Evolutionary conservation across 1,139 yeast species (phyloP).

Genomic region (Blastobotrys apis): DNA sequence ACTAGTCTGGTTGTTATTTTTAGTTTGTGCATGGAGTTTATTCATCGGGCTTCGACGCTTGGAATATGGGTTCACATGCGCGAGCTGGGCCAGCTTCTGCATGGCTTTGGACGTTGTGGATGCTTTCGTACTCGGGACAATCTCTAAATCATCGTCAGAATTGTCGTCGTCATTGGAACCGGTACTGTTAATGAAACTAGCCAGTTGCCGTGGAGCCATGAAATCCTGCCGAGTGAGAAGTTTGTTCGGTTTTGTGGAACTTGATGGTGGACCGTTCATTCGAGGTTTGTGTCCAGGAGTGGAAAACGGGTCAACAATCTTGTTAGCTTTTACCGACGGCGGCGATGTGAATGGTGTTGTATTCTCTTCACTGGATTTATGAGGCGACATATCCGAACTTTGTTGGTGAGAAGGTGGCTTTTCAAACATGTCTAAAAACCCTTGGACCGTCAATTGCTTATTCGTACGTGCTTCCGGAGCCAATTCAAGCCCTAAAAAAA

Average conservation of each 20-base stretch:
- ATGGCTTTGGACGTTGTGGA: slow-evolving; percentile 20
- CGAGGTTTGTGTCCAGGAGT: slow-evolving; percentile 3
- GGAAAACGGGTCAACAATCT: slow-evolving; percentile 1
- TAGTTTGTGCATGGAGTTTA: neutral
- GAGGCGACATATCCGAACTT: slow-evolving; percentile 8
- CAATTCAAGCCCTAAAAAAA: slow-evolving; percentile 25
- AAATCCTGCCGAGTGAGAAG: slow-evolving; percentile 6
- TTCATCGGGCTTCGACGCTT: no score
- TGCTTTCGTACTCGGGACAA: slow-evolving; percentile 25
- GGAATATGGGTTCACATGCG: slow-evolving; percentile 19
- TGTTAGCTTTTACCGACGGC: slow-evolving; percentile 10
- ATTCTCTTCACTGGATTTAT: slow-evolving; percentile 2
- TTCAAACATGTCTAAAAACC: slow-evolving; percentile 26
- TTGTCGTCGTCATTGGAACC: slow-evolving; percentile 10
- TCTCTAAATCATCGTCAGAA: slow-evolving; percentile 25
- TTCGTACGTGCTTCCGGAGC: slow-evolving; percentile 28
- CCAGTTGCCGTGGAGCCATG: slow-evolving; percentile 19
- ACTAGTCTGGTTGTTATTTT: neutral
- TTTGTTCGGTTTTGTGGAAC: neutral
- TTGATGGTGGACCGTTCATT: neutral
- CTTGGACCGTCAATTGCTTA: slow-evolving; percentile 24
- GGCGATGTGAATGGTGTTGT: slow-evolving; percentile 11
- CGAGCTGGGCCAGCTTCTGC: slow-evolving; percentile 22
- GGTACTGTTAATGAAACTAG: slow-evolving; percentile 18
- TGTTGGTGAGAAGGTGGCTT: slow-evolving; percentile 3